Conservation (phyloP, 176 grass and related monocot genomes). For the Olyra latifolia region DNA sequence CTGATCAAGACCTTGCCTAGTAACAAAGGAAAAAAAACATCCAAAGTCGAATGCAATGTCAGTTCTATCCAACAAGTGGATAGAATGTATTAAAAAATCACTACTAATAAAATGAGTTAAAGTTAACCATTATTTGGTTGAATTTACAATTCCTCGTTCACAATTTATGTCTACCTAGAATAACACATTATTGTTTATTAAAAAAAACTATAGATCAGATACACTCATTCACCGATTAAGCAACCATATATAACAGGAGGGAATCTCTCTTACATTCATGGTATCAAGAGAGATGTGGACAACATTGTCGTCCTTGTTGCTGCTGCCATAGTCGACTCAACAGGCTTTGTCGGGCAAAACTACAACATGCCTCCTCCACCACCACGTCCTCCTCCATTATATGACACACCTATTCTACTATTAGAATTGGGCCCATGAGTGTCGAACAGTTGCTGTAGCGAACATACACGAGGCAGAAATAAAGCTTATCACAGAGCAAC, state of each 20-base stretch:
- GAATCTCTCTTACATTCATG: conserved; percentile 56
- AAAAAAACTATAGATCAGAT: neutral
- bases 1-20: conserved; percentile 45
- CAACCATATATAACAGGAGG: neutral
- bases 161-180: neutral
- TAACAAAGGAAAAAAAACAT: conserved; percentile 78
- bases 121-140: neutral
- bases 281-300: conserved; percentile 69
- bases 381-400: conserved; percentile 58
- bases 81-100: conserved; percentile 19
- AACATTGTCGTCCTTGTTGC: conserved; percentile 40
- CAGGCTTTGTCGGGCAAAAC: conserved; percentile 49
- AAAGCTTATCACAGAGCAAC: too few relatives aligned
- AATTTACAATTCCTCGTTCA: neutral
- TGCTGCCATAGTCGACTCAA: conserved; percentile 46
- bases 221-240: neutral
- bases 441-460: too few relatives aligned
- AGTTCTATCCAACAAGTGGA: conserved; percentile 57
- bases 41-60: conserved; percentile 69
- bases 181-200: neutral
- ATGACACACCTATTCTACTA: conserved; percentile 26
- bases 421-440: too few relatives aligned
- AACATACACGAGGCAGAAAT: too few relatives aligned
- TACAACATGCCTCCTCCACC: conserved; percentile 38
- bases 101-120: neutral